Percentiles rank a stretch among this genome's conserved stretches.
These are phyloP conservation scores for Hippophae tibetana DNA, from an alignment of 306 rosid genomes.

Conservation along the genomic window DNA sequence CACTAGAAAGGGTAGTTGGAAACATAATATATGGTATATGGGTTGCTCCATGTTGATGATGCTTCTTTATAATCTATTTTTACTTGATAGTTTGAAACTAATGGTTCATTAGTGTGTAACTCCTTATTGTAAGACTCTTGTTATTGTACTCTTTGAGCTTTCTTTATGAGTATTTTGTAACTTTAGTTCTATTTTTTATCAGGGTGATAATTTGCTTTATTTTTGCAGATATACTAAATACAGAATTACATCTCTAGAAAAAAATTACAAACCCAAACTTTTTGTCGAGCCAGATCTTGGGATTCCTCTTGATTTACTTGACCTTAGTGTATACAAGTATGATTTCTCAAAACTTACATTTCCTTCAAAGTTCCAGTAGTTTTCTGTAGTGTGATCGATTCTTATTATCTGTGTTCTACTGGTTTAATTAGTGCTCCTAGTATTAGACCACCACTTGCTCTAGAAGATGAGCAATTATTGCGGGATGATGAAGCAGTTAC, in stretches of 20 bases:
- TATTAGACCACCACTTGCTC: constrained; percentile 56
- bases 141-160: neutral
- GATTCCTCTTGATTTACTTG: constrained; percentile 96
- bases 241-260: constrained; percentile 85
- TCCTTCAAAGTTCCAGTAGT: constrained; percentile 10
- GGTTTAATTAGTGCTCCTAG: constrained; percentile 59
- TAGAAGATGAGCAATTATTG: constrained; percentile 87
- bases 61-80: neutral
- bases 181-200: too few species aligned
- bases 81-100: neutral
- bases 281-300: constrained; percentile 98
- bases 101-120: neutral
- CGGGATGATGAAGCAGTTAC: constrained; percentile 71
- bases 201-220: constrained; percentile 6
- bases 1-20: neutral
- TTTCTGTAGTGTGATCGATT: constrained; percentile 6
- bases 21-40: neutral
- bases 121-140: neutral
- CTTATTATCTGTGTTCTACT: constrained; percentile 21
- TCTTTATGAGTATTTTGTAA: neutral
- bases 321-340: constrained; percentile 97
- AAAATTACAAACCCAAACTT: constrained; percentile 88
- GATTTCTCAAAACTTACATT: constrained; percentile 16
- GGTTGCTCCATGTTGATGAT: neutral
- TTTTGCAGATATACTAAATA: constrained; percentile 70